Conservation (phyloP, 805 yeast species). For the Myxozyma nipponensis region DNA sequence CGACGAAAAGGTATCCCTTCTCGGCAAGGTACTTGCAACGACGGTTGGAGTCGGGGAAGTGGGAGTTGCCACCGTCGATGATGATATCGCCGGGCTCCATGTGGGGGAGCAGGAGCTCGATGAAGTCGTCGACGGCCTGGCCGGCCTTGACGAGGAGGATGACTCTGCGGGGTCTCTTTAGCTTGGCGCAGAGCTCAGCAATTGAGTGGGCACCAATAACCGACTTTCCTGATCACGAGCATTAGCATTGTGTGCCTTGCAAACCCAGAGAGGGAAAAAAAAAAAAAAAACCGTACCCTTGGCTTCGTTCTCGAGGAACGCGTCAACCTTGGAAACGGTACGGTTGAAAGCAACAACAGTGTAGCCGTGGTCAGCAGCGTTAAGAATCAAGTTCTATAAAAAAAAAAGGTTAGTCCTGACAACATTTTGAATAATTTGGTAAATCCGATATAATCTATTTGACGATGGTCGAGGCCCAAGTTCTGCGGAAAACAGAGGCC, state of each 20-base stretch:
- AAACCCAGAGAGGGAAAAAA: not conserved
- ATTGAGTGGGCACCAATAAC: conserved; percentile 93
- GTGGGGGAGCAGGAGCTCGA: conserved; percentile 80
- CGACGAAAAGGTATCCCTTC: conserved; percentile 88
- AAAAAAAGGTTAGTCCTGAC: too few species aligned
- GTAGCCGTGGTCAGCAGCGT: conserved; percentile 95
- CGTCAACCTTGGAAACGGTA: conserved; percentile 93
- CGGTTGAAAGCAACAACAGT: conserved; percentile 98
- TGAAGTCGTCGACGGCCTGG: conserved; percentile 86
- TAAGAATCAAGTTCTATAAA: conserved; percentile 76
- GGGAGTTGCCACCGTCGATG: conserved; percentile 99
- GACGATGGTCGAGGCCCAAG: not conserved
- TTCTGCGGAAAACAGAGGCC: not conserved
- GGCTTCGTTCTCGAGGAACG: conserved; percentile 89
- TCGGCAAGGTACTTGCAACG: conserved; percentile 83
- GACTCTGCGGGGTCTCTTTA: conserved; percentile 96
- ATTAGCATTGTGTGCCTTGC: not conserved
- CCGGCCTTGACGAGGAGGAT: conserved; percentile 96
- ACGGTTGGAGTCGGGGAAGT: conserved; percentile 98
- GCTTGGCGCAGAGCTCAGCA: conserved; percentile 77
- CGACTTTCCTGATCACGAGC: conserved; percentile 48
- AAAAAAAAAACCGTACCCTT: conserved; percentile 51
- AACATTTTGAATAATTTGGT: too few species aligned
- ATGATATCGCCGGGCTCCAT: conserved; percentile 96
- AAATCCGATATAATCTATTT: not conserved